Percentiles rank a stretch among this genome's conserved stretches.
phyloP scores from a whole-genome alignment of 371 early-diverging fungal genomes.

The Syncephalastrum monosporum region DNA sequence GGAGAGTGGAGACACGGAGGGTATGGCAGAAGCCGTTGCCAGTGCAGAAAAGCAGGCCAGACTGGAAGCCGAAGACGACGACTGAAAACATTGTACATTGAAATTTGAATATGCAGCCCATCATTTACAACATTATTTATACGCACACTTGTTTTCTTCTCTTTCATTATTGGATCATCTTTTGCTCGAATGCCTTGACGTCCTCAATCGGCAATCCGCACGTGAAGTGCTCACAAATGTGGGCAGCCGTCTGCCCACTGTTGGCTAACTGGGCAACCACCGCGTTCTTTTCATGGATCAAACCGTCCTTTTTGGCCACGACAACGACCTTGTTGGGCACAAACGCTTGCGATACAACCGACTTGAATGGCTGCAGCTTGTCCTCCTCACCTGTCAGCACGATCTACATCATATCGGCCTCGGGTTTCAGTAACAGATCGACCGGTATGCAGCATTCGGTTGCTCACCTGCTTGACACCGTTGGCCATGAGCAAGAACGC shows the following conservation, averaged over 20 bases:
- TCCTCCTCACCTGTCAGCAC: constrained; percentile 29
- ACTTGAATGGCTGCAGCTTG: constrained; percentile 21
- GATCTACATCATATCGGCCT: constrained; percentile 23
- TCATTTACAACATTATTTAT: too few relatives aligned
- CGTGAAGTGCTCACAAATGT: constrained; percentile 50
- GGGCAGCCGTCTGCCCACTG: constrained; percentile 15
- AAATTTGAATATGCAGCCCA: too few relatives aligned
- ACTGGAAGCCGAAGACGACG: constrained; percentile 26
- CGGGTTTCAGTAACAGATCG: neutral
- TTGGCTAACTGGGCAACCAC: constrained; percentile 23
- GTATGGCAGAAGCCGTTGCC: constrained; percentile 39
- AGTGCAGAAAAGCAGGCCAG: constrained; percentile 40
- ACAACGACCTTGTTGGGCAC: constrained; percentile 42
- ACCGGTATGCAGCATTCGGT: neutral
- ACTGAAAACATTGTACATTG: constrained; percentile 1
- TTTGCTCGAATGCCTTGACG: neutral
- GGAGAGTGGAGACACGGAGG: constrained; percentile 24
- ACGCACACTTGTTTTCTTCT: too few relatives aligned
- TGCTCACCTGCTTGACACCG: constrained; percentile 43
- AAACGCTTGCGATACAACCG: constrained; percentile 28
- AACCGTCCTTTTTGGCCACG: constrained; percentile 24
- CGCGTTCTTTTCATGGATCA: constrained; percentile 26
- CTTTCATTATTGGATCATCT: neutral
- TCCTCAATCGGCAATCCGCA: constrained; percentile 46
- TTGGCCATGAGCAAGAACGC: constrained; percentile 36